Evolutionary conservation across 768 basidiomycete genomes (phyloP).

Genomic region (Cystobasidium tubakii): DNA sequence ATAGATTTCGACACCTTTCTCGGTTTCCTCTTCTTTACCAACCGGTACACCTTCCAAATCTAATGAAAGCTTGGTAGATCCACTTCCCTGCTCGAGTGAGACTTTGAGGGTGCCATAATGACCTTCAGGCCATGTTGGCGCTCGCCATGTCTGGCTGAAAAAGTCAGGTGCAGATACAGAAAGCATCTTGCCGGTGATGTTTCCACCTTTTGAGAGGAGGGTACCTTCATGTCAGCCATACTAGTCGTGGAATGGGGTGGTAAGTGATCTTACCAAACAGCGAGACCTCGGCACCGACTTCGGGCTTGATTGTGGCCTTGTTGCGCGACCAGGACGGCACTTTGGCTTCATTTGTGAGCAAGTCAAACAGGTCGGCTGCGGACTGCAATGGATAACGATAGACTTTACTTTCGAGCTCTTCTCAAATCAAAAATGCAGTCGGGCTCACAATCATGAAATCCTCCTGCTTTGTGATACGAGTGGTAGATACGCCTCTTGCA

Average conservation of each 20-base stretch:
- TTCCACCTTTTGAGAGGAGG: too few species aligned
- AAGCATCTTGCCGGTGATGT: conserved; percentile 44
- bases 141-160: conserved; percentile 42
- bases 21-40: conserved; percentile 46
- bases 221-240: too few species aligned
- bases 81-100: conserved; percentile 42
- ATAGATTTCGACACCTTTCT: conserved; percentile 37
- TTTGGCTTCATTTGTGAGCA: conserved; percentile 43
- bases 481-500: conserved; percentile 32
- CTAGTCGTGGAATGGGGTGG: too few species aligned
- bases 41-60: conserved; percentile 42
- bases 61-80: conserved; percentile 42
- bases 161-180: conserved; percentile 38
- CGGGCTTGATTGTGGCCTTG: conserved; percentile 43
- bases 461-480: conserved; percentile 40
- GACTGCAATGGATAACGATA: conserved; percentile 17
- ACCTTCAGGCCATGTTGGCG: conserved; percentile 46
- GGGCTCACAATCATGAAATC: conserved; percentile 41
- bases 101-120: conserved; percentile 43
- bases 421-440: too few species aligned
- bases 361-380: conserved; percentile 43
- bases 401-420: too few species aligned
- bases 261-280: conserved; percentile 43
- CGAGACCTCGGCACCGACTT: conserved; percentile 40
- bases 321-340: conserved; percentile 45